Conservation (phyloP, 148 eudicot species). For the Nepenthes gracilis region DNA sequence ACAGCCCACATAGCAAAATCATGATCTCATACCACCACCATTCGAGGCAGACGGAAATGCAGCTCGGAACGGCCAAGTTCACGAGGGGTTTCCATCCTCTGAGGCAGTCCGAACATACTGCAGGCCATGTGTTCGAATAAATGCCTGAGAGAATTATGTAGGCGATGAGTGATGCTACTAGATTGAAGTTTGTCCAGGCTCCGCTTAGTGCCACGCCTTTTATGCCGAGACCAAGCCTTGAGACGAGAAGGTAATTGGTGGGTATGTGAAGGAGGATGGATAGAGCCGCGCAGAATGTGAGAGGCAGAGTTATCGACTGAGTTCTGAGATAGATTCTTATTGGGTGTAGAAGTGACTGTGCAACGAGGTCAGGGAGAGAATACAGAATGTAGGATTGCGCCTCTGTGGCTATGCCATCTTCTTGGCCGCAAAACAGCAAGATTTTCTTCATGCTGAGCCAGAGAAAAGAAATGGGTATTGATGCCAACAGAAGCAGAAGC, state of each 20-base stretch:
- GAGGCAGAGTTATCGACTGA: slow-evolving; percentile 60
- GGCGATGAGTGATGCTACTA: slow-evolving; percentile 28
- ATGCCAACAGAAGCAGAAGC: slow-evolving; percentile 36
- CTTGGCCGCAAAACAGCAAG: slow-evolving; percentile 46
- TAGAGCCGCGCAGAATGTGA: slow-evolving; percentile 50
- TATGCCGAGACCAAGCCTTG: slow-evolving; percentile 30
- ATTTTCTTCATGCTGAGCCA: slow-evolving; percentile 63
- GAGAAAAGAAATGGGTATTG: slow-evolving; percentile 50
- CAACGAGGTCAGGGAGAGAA: slow-evolving; percentile 53
- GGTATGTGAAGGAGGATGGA: slow-evolving; percentile 62
- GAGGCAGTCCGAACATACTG: slow-evolving; percentile 34
- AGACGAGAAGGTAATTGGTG: slow-evolving; percentile 51
- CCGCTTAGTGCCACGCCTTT: slow-evolving; percentile 56
- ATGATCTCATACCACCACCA: slow-evolving; percentile 97
- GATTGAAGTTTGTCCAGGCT: slow-evolving; percentile 42
- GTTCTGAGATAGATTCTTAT: slow-evolving; percentile 59
- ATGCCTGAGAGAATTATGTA: slow-evolving; percentile 40
- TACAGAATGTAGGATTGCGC: slow-evolving; percentile 49
- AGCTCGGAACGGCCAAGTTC: slow-evolving; percentile 62
- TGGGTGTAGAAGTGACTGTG: slow-evolving; percentile 55
- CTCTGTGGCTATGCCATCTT: slow-evolving; percentile 35
- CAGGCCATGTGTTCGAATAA: slow-evolving; percentile 47
- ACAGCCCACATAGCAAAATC: slow-evolving; percentile 56
- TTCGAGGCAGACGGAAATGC: slow-evolving; percentile 66
- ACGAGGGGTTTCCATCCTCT: slow-evolving; percentile 36